These are phyloP conservation scores for Saccharata proteae DNA, from an alignment of 2,329 filamentous ascomycete genomes.

Conservation along the genomic window DNA sequence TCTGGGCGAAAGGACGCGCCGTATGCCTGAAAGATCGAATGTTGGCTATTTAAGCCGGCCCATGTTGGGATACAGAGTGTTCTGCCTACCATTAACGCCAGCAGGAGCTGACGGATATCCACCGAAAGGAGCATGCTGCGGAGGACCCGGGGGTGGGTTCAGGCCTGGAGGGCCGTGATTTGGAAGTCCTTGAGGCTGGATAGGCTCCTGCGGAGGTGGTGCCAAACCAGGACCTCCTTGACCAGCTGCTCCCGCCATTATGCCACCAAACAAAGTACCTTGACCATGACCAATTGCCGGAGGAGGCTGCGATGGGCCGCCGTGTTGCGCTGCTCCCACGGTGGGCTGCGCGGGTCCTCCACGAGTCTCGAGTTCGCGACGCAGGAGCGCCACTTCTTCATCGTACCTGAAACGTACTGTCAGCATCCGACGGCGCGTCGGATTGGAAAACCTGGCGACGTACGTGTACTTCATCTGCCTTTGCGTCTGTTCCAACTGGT, in stretches of 20 bases:
- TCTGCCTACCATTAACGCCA: conserved; percentile 46
- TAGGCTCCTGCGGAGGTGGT: conserved; percentile 49
- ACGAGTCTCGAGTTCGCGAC: conserved; percentile 71
- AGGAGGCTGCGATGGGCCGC: conserved; percentile 71
- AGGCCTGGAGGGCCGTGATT: conserved; percentile 55
- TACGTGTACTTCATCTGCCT: conserved; percentile 85
- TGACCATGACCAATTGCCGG: conserved; percentile 75
- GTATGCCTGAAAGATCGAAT: no score
- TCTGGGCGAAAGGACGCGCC: no score
- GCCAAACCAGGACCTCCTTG: conserved; percentile 78
- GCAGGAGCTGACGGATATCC: conserved; percentile 51
- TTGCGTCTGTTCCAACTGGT: conserved; percentile 81
- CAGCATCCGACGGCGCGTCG: not conserved
- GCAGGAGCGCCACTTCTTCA: conserved; percentile 73
- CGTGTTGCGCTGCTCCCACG: conserved; percentile 60
- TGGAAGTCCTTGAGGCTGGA: conserved; percentile 45
- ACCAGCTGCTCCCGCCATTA: conserved; percentile 79
- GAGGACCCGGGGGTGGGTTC: conserved; percentile 41
- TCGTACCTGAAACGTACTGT: conserved; percentile 62
- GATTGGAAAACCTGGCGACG: conserved; percentile 23
- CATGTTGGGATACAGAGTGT: conserved; percentile 9
- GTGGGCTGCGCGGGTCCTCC: conserved; percentile 50
- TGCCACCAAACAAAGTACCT: conserved; percentile 85
- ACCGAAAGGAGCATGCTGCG: conserved; percentile 61
- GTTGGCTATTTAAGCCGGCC: conserved; percentile 5